A percentile compares a stretch with the other conserved stretches of the same genome.
Evolutionary conservation across 768 basidiomycete genomes (phyloP).

Genomic region (Mycena olivaceomarginata): DNA sequence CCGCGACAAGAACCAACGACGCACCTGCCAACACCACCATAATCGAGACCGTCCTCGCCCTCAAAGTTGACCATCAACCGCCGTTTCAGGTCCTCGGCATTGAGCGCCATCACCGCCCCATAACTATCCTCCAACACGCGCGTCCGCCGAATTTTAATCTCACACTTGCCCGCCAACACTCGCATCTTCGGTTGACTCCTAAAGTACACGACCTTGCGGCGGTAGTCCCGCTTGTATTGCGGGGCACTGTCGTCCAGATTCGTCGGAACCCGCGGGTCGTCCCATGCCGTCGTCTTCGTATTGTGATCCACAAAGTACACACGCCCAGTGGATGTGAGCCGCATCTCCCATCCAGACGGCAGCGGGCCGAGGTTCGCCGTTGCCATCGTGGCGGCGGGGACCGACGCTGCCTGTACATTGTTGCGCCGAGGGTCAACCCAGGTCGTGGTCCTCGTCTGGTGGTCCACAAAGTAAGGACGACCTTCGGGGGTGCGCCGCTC

Average conservation of each 20-base stretch:
- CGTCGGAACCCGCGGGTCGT: conserved; percentile 91
- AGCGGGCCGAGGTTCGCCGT: conserved; percentile 85
- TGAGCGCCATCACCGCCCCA: conserved; percentile 87
- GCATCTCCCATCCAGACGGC: conserved; percentile 97
- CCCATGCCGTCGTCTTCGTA: conserved; percentile 93
- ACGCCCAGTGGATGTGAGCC: conserved; percentile 87
- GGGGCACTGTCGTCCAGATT: conserved; percentile 91
- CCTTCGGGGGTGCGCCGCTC: conserved; percentile 94
- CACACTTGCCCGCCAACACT: conserved; percentile 86
- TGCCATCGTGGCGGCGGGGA: conserved; percentile 68
- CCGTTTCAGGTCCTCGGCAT: conserved; percentile 82
- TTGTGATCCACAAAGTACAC: conserved; percentile 97
- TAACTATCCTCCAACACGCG: conserved; percentile 93
- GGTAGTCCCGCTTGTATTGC: conserved; percentile 97
- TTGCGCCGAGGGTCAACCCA: conserved; percentile 91
- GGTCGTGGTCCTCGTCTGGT: conserved; percentile 92
- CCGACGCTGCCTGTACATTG: conserved; percentile 69
- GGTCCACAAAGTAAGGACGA: conserved; percentile 77
- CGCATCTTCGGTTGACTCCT: conserved; percentile 92
- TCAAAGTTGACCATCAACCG: conserved; percentile 86
- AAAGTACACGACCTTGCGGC: conserved; percentile 95
- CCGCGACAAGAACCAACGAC: conserved; percentile 38
- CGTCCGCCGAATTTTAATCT: conserved; percentile 87
- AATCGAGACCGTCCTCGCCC: conserved; percentile 88
- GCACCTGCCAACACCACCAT: conserved; percentile 85